Evolutionary conservation across 1,284 basidiomycete species (phyloP).

Genomic region (Puccinia hordei): DNA sequence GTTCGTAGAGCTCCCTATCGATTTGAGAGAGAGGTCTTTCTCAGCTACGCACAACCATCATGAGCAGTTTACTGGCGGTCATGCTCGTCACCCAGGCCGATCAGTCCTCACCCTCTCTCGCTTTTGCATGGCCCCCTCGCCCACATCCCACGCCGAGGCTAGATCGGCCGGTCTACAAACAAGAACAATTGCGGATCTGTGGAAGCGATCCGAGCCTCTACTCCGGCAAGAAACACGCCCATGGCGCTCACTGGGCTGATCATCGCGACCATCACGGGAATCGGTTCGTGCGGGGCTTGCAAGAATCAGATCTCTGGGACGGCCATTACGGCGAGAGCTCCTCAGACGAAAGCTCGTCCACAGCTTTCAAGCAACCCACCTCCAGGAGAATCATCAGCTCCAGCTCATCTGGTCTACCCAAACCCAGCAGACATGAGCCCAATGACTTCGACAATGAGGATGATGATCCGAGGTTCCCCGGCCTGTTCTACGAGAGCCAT

Average conservation of each 20-base stretch:
- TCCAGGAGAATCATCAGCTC: constrained; percentile 1
- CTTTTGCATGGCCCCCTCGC: constrained; percentile 49
- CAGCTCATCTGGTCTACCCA: neutral
- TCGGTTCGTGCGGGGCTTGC: neutral
- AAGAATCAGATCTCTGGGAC: constrained; percentile 8
- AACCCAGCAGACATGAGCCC: constrained; percentile 9
- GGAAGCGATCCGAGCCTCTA: constrained; percentile 15
- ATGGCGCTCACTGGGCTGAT: neutral
- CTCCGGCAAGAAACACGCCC: constrained; percentile 17
- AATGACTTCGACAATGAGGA: constrained; percentile 30
- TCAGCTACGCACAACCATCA: neutral
- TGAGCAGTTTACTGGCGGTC: constrained; percentile 40
- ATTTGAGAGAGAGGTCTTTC: neutral
- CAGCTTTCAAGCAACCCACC: neutral
- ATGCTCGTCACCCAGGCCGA: constrained; percentile 45
- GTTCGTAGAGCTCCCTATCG: neutral
- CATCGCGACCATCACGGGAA: constrained; percentile 14
- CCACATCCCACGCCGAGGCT: constrained; percentile 36
- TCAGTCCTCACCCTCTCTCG: constrained; percentile 41
- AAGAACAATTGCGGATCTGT: constrained; percentile 27
- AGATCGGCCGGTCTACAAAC: constrained; percentile 46
- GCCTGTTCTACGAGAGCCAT: constrained; percentile 26
- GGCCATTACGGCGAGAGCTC: constrained; percentile 15
- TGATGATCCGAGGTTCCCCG: constrained; percentile 3
- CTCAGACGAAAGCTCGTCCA: constrained; percentile 14